phyloP scores from a whole-genome alignment of 106 monocot genomes.

The Agapanthus africanus region DNA sequence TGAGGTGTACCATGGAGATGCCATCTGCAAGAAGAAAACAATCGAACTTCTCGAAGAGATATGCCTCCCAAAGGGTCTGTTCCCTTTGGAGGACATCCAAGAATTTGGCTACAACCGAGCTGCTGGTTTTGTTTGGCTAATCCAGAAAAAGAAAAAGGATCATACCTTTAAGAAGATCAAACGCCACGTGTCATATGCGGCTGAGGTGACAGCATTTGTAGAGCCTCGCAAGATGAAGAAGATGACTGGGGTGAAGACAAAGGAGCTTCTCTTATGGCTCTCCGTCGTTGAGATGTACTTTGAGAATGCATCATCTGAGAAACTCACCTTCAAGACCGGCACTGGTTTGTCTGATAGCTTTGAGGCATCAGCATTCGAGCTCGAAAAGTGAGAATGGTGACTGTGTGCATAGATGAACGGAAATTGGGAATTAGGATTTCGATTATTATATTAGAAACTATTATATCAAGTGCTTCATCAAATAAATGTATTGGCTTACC shows the following conservation, averaged over 20 bases:
- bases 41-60: slow-evolving; percentile 29
- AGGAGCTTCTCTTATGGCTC: too few species aligned
- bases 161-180: slow-evolving; percentile 38
- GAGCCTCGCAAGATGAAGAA: slow-evolving; percentile 25
- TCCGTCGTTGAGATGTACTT: too few species aligned
- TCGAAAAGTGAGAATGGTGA: too few species aligned
- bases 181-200: slow-evolving; percentile 33
- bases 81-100: slow-evolving; percentile 28
- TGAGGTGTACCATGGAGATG: slow-evolving; percentile 28
- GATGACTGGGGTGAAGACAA: slow-evolving; percentile 23
- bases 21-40: slow-evolving; percentile 24
- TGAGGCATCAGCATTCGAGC: too few species aligned
- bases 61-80: slow-evolving; percentile 31
- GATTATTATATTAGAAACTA: too few species aligned
- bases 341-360: too few species aligned
- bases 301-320: too few species aligned
- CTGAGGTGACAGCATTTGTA: slow-evolving; percentile 47
- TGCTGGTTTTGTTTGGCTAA: slow-evolving; percentile 36
- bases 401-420: too few species aligned
- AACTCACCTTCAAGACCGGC: too few species aligned
- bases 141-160: slow-evolving; percentile 18
- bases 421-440: too few species aligned
- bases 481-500: too few species aligned
- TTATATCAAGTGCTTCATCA: too few species aligned
- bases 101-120: slow-evolving; percentile 29